These are phyloP conservation scores for Barbarea vulgaris DNA, from an alignment of 345 rosid species.

Conservation along the genomic window DNA sequence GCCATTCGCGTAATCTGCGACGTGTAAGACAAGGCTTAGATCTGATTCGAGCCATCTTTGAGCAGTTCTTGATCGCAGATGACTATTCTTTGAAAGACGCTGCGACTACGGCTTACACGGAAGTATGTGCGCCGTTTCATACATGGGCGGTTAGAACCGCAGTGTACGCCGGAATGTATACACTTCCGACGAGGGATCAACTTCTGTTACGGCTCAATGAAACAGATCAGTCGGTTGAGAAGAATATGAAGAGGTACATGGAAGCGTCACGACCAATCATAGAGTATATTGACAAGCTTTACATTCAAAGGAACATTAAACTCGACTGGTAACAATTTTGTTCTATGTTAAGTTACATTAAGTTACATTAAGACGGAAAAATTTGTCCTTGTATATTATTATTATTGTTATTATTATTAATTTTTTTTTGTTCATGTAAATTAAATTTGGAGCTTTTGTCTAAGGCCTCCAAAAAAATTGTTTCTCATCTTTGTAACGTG, in stretches of 20 bases:
- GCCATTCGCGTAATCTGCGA: constrained; percentile 78
- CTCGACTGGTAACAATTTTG: constrained; percentile 66
- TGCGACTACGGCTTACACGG: constrained; percentile 78
- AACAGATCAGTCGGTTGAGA: constrained; percentile 75
- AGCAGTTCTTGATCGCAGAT: constrained; percentile 60
- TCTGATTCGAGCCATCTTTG: constrained; percentile 78
- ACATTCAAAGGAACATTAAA: constrained; percentile 63
- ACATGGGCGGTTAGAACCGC: constrained; percentile 88
- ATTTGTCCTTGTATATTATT: constrained; percentile 18
- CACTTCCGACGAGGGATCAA: constrained; percentile 81
- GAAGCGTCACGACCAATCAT: constrained; percentile 63
- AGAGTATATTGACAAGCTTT: constrained; percentile 73
- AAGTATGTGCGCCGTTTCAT: constrained; percentile 90
- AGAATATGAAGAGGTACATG: constrained; percentile 78
- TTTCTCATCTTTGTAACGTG: constrained; percentile 6
- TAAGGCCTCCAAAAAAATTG: neutral
- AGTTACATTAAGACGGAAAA: neutral
- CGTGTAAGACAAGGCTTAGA: constrained; percentile 94
- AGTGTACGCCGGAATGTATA: constrained; percentile 91
- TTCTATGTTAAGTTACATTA: neutral
- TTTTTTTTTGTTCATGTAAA: neutral
- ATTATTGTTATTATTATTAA: neutral
- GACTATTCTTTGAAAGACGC: constrained; percentile 77
- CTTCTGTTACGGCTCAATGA: constrained; percentile 77
- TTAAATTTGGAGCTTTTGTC: constrained; percentile 15